Conservation (phyloP, 73 alveolate species). For the Paramecium caudatum region DNA sequence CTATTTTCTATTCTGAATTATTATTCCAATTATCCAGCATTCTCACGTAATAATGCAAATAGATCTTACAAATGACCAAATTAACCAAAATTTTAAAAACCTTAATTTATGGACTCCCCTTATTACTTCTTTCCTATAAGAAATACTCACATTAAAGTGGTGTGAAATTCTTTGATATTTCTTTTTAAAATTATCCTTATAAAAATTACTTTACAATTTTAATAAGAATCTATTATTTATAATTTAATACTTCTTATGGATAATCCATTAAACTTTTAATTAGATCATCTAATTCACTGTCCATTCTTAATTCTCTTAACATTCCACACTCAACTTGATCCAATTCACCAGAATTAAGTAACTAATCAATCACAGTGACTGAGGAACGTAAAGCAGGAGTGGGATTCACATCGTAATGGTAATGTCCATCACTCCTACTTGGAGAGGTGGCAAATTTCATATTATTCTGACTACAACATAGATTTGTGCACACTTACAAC, state of each 20-base stretch:
- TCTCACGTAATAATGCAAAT: background rate
- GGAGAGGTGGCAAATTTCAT: slow-evolving; percentile 34
- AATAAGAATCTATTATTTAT: background rate
- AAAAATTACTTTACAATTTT: slow-evolving; percentile 4
- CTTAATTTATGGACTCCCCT: slow-evolving; percentile 40
- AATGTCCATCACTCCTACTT: slow-evolving; percentile 32
- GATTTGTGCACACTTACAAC: background rate
- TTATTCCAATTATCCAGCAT: slow-evolving; percentile 26
- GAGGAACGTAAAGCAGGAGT: slow-evolving; percentile 42
- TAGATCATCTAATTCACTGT: slow-evolving; percentile 19
- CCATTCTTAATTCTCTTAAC: slow-evolving; percentile 35
- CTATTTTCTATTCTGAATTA: background rate
- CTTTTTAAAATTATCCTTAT: background rate
- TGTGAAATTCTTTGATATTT: background rate
- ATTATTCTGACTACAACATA: background rate
- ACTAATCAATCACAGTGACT: background rate
- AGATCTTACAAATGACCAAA: background rate
- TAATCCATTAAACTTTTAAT: slow-evolving; percentile 3
- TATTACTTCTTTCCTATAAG: background rate
- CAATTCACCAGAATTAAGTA: slow-evolving; percentile 23
- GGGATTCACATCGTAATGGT: slow-evolving; percentile 9
- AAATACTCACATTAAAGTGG: background rate
- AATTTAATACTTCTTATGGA: background rate
- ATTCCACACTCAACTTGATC: slow-evolving; percentile 21
- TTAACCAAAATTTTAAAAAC: background rate